Percentiles rank a stretch among this genome's conserved stretches.
phyloP scores from a whole-genome alignment of 129 eudicot genomes.

The Artemisia tridentata region DNA sequence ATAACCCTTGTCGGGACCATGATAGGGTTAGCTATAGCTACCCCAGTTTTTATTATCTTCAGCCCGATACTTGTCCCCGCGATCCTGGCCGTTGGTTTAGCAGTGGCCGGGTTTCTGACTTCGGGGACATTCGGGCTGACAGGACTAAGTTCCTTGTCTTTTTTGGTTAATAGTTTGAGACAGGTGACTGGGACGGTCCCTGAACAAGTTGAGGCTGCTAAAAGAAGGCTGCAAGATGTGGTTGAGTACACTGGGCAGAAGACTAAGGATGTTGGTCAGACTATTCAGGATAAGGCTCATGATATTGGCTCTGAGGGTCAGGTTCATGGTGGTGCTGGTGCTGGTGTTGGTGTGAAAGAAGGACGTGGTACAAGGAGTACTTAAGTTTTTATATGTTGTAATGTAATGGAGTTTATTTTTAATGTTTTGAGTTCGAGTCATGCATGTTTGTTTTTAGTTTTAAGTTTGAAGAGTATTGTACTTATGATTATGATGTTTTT shows the following conservation, averaged over 20 bases:
- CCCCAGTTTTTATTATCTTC: constrained; percentile 71
- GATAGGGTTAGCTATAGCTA: constrained; percentile 63
- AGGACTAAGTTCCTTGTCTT: constrained; percentile 64
- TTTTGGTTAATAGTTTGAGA: constrained; percentile 46
- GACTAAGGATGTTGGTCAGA: constrained; percentile 68
- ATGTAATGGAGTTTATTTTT: constrained; percentile 13
- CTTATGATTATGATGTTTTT: constrained; percentile 14
- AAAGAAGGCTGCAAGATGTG: constrained; percentile 46
- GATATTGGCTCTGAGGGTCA: constrained; percentile 44
- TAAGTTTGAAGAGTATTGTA: constrained; percentile 20
- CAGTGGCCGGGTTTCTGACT: constrained; percentile 57
- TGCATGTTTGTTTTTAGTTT: constrained; percentile 15
- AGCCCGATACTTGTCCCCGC: constrained; percentile 91
- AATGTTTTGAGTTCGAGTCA: constrained; percentile 12
- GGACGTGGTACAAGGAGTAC: constrained; percentile 33
- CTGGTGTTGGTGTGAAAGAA: constrained; percentile 30
- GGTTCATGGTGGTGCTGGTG: constrained; percentile 31
- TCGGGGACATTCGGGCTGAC: constrained; percentile 81
- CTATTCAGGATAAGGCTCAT: constrained; percentile 52
- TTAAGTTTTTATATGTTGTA: constrained; percentile 2
- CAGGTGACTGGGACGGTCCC: constrained; percentile 46
- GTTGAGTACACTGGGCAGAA: constrained; percentile 61
- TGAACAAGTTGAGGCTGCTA: constrained; percentile 63
- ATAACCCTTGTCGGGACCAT: constrained; percentile 56
- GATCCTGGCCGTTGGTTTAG: constrained; percentile 41